Evolutionary conservation across 140 eudicot genomes (phyloP), one percentile per base, ranked within the genome.

Genomic region (Flaveria floridana): DNA sequence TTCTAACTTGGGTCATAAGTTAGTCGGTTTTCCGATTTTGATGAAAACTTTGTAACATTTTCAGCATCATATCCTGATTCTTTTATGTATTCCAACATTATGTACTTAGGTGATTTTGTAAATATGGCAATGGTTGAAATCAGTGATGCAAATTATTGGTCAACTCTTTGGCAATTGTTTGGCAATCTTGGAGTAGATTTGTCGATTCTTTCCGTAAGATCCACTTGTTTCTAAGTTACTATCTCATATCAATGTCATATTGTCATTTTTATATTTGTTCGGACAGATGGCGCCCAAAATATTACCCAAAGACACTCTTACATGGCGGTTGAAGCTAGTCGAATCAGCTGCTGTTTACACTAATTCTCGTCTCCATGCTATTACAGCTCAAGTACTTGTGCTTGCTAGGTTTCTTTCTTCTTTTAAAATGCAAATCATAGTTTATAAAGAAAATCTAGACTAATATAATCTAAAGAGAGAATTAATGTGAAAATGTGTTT

Each of bases 351-450:
- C 96, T 76, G 85, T 87, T 59, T 93, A 93, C 71, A 82, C 97
- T 21, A 93, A 88, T 82, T 85, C 99, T 55, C 97, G 97, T 74
- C 97, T 93, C 74, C 94, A 90, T 81, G 89, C 91, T 15, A 82
- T 93, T 69, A 88, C 75, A 51, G 97, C 99, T 79, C 87, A 93
- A 93, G 97, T 93, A 68, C 89, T 93, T 72, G 76, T 93, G 63
- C 87, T 93, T 84, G 90, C 97, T 70, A 90, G 98, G 98, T 93
- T 71, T 50, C 34, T 15, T 74, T 76, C 56, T 67, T 65, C 51
- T 30, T 79, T 79, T 21, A 2, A 14, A 4, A 78, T 20, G 41
- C 48, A 28, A 5, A 13, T 59, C 63, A 20, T 48, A 61, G 61
- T 21, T 47, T 47, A 12, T 47, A 6, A 47, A 47, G 52, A 47